Evolutionary conservation across 441 rosid genomes (phyloP).

Genomic region (Erysimum pusillum): DNA sequence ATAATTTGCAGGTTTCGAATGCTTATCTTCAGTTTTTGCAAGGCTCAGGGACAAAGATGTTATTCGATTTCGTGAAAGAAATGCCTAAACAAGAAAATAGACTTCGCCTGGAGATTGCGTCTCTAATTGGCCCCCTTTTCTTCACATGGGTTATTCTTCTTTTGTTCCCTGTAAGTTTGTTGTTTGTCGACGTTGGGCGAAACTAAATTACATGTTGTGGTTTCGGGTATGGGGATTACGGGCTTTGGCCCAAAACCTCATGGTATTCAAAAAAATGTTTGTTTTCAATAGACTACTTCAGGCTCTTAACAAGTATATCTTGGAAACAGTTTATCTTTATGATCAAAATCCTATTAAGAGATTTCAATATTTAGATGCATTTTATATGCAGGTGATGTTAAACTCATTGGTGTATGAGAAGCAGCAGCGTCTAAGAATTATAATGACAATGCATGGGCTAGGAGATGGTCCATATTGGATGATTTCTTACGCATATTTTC

Average conservation of each 20-base stretch:
- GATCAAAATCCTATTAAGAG: not conserved
- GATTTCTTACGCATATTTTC: constrained; percentile 81
- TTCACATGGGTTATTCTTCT: constrained; percentile 51
- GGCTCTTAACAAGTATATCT: too few relatives aligned
- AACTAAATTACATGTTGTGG: too few relatives aligned
- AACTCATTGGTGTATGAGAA: constrained; percentile 79
- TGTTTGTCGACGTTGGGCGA: not conserved
- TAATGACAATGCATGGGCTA: constrained; percentile 98
- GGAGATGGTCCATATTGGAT: constrained; percentile 93
- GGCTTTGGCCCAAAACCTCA: too few relatives aligned
- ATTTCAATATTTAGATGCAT: not conserved
- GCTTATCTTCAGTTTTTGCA: constrained; percentile 69
- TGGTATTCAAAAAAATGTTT: too few relatives aligned
- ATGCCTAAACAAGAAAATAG: constrained; percentile 70
- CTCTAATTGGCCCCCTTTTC: constrained; percentile 86
- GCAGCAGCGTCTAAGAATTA: constrained; percentile 76
- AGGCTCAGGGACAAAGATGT: constrained; percentile 68
- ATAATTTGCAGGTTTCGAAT: constrained; percentile 68
- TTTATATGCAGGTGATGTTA: constrained; percentile 67
- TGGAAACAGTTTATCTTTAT: not conserved
- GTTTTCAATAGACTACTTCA: too few relatives aligned
- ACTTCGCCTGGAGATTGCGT: constrained; percentile 68
- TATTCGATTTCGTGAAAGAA: constrained; percentile 82
- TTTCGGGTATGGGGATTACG: too few relatives aligned
- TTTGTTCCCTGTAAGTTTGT: constrained; percentile 79